phyloP scores from a whole-genome alignment of 1,284 basidiomycete genomes.

The Paramarasmius palmivorus region DNA sequence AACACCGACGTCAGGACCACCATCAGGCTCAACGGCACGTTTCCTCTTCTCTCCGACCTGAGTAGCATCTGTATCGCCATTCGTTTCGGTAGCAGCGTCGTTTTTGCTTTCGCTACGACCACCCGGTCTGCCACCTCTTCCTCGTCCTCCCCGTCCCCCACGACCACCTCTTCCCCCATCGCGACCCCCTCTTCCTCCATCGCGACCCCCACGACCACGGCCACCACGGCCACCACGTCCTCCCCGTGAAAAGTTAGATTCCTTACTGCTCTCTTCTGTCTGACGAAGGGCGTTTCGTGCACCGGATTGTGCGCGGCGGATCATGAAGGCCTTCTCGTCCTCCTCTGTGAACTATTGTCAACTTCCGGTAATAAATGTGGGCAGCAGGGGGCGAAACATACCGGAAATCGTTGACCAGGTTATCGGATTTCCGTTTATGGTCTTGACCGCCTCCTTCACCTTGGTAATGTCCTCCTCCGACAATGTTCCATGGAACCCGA shows the following conservation, averaged over 20 bases:
- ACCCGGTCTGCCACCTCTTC: conserved; percentile 41
- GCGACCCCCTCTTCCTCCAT: conserved; percentile 36
- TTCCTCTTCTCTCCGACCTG: conserved; percentile 70
- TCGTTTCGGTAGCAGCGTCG: conserved; percentile 19
- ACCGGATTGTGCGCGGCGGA: conserved; percentile 68
- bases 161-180: conserved; percentile 39
- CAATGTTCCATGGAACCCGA: conserved; percentile 73
- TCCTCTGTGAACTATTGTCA: conserved; percentile 40
- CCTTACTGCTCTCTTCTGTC: conserved; percentile 19
- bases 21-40: conserved; percentile 72
- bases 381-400: conserved; percentile 32
- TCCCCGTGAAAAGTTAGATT: conserved; percentile 34
- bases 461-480: conserved; percentile 66
- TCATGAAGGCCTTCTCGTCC: conserved; percentile 66
- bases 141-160: conserved; percentile 39
- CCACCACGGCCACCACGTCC: conserved; percentile 46
- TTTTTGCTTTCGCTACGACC: conserved; percentile 26
- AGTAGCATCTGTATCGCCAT: conserved; percentile 29
- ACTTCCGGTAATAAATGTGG: background rate
- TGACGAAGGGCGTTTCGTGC: conserved; percentile 51
- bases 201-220: conserved; percentile 32
- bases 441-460: conserved; percentile 62
- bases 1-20: conserved; percentile 63
- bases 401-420: conserved; percentile 63
- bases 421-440: conserved; percentile 61